Conservation (phyloP, 495 filamentous ascomycete species). For the Tuber borchii region DNA sequence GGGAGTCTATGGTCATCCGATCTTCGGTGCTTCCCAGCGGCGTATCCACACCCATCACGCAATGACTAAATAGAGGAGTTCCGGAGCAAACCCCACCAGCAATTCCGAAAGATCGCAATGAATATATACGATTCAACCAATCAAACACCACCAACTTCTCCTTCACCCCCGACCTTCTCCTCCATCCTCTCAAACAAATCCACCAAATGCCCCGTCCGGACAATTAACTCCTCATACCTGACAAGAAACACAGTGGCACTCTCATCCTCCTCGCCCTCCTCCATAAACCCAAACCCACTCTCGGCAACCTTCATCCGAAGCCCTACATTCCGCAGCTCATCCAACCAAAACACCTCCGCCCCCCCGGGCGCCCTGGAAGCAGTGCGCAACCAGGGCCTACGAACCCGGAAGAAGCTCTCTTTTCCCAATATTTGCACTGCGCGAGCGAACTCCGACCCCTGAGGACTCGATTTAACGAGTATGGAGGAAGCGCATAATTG, state of each 20-base stretch:
- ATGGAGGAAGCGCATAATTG: conserved; percentile 22
- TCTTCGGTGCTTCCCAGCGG: not conserved
- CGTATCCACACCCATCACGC: not conserved
- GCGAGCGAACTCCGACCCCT: not conserved
- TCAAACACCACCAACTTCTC: conserved; percentile 1
- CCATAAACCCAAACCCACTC: not conserved
- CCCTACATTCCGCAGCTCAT: conserved; percentile 28
- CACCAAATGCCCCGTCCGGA: conserved; percentile 27
- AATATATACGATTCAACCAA: not conserved
- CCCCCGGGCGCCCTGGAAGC: conserved; percentile 2
- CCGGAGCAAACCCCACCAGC: not conserved
- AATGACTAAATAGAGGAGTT: not conserved
- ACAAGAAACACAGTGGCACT: conserved; percentile 19
- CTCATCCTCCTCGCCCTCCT: conserved; percentile 13
- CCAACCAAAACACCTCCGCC: conserved; percentile 24
- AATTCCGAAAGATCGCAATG: not conserved
- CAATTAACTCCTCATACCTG: conserved; percentile 26
- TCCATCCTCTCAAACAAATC: conserved; percentile 14
- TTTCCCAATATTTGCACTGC: not conserved
- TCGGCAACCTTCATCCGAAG: conserved; percentile 19
- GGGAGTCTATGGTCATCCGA: not conserved
- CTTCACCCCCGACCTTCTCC: not conserved
- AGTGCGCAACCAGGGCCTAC: conserved; percentile 23
- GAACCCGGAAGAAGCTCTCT: conserved; percentile 29
- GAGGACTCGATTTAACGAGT: conserved; percentile 10